These are phyloP conservation scores for Candida maltosa DNA, from an alignment of 805 yeast species.

Conservation along the genomic window DNA sequence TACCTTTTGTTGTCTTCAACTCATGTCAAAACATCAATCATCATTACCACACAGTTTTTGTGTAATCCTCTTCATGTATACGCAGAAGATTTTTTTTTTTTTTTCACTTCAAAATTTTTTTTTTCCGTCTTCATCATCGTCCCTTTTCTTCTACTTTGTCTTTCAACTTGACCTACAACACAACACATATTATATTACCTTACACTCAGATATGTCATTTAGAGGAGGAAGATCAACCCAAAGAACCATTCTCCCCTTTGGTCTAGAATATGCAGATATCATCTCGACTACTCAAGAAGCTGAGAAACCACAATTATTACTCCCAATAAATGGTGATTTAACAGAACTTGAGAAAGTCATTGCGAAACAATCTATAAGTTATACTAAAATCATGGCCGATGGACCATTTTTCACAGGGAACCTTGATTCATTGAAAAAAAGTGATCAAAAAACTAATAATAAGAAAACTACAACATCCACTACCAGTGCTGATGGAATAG, in stretches of 20 bases:
- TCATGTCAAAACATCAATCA: too few species aligned
- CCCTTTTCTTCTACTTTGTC: too few species aligned
- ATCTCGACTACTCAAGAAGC: slow-evolving; percentile 29
- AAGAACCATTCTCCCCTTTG: slow-evolving; percentile 62
- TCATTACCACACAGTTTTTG: too few species aligned
- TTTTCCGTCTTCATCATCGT: too few species aligned
- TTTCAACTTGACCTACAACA: background rate
- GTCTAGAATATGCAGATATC: slow-evolving; percentile 65
- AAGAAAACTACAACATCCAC: slow-evolving; percentile 1
- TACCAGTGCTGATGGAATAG: slow-evolving; percentile 57
- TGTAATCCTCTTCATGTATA: too few species aligned
- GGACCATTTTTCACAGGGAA: slow-evolving; percentile 69
- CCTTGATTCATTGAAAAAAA: slow-evolving; percentile 21
- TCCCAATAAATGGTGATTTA: slow-evolving; percentile 66
- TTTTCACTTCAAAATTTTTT: too few species aligned
- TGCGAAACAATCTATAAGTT: slow-evolving; percentile 54
- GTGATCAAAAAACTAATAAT: slow-evolving; percentile 6
- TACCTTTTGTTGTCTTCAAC: too few species aligned
- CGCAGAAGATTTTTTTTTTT: too few species aligned
- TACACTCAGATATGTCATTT: slow-evolving; percentile 46
- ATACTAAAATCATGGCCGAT: slow-evolving; percentile 51
- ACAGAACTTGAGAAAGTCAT: slow-evolving; percentile 47
- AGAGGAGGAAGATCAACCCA: slow-evolving; percentile 45
- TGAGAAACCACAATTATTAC: slow-evolving; percentile 42
- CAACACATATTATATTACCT: background rate